Evolutionary conservation across 2,329 filamentous ascomycete species (phyloP), one percentile per base, ranked within the genome.

Genomic region (Hymenoscyphus occultus): DNA sequence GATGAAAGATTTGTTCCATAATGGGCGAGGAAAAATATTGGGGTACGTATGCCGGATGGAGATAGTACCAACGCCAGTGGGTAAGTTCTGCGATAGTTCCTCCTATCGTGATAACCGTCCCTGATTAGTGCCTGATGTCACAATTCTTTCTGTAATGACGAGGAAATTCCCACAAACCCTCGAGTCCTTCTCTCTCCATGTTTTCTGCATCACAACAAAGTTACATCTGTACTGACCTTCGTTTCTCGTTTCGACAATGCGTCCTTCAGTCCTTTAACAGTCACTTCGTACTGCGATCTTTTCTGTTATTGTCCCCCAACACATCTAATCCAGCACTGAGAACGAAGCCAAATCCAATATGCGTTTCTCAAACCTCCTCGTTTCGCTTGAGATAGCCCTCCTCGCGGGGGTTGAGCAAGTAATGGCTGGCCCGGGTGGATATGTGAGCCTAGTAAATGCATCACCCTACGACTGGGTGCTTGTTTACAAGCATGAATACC

Each of bases 401-500:
- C 48, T 61, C 22, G 31, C 62, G 14, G 10, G 35, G 2, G 5
- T 39, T 19, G 32, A 45, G 22, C 39, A 48, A 39, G 67, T 65
- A 6, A 22, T 56, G 13, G 65, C 69, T 31, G 64, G 45, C 14
- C 63, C 64, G 12, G 66, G 62, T 35, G 67, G 66, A 22, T 67
- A 61, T 39, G 22, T 69, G 42, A 39, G 56, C 39, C 45, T 73
- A 6, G 65, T 69, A 42, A 72, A 71, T 58, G 63, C 58, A 13
- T 69, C 67, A 13, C 70, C 70, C 1, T 70, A 71, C 57, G 64
- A 70, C 19, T 71, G 70, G 69, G 66, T 62, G 10, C 60, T 71
- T 1, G 66, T 61, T 9, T 60, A 60, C 28, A 54, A 39, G 2
- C 65, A 70, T 51, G 48, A 60, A 28, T 67, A 68, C 56, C 69